These are phyloP conservation scores for Erigeron philadelphicus DNA, from an alignment of 140 eudicot species.

Conservation along the genomic window DNA sequence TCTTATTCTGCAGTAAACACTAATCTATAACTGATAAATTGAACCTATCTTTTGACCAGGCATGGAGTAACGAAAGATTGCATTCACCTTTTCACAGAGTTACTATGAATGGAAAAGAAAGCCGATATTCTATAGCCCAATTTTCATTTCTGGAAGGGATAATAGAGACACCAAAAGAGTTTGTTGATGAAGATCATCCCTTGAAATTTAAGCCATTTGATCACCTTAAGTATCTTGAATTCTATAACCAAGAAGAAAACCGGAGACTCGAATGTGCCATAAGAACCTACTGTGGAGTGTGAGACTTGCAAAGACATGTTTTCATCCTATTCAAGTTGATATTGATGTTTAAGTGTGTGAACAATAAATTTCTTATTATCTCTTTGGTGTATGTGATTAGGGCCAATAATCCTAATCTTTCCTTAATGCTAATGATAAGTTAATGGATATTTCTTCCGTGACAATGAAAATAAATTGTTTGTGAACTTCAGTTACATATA, in stretches of 20 bases:
- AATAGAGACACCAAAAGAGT: constrained; percentile 55
- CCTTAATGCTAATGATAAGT: neutral
- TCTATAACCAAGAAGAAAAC: constrained; percentile 54
- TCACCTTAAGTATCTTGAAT: constrained; percentile 57
- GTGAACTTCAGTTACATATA: neutral
- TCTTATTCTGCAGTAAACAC: no score
- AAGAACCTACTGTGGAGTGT: constrained; percentile 56
- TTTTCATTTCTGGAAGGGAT: constrained; percentile 60
- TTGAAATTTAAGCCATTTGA: constrained; percentile 54
- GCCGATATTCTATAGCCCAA: constrained; percentile 52
- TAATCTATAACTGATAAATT: neutral
- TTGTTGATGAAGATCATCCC: constrained; percentile 59
- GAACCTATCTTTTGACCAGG: constrained; percentile 30
- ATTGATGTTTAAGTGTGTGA: constrained; percentile 7
- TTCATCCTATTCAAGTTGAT: constrained; percentile 3
- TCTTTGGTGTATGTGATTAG: constrained; percentile 11
- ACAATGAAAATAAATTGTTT: neutral
- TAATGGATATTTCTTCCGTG: neutral
- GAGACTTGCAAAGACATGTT: constrained; percentile 16
- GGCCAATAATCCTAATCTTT: neutral
- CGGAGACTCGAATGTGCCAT: constrained; percentile 53
- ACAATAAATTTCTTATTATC: neutral
- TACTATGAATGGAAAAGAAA: constrained; percentile 49
- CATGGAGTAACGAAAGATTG: constrained; percentile 67
- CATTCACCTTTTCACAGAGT: constrained; percentile 63